Evolutionary conservation across 106 monocot genomes (phyloP), one percentile per base, ranked within the genome.

Genomic region (Ottelia alismoides): DNA sequence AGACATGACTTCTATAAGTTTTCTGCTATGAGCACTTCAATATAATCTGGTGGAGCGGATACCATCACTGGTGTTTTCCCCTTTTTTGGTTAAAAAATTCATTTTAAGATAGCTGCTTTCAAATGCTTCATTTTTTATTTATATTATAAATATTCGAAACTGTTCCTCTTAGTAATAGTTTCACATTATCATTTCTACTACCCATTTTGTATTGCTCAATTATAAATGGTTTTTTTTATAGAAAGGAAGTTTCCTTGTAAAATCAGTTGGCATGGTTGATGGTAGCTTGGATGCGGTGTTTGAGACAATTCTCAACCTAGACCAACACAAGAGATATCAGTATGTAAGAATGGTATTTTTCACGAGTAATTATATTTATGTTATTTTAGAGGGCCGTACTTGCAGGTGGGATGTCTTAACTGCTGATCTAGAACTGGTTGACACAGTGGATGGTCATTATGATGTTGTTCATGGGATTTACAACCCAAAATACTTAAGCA

Each of bases 391-490:
- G 48, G 27, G n/a, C n/a, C n/a, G n/a, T n/a, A n/a, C n/a, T 65
- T 82, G 67, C 68, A 96, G 94, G 74, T 96, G 94, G 94, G 94
- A 96, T 76, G 60, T 72, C 40, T 65, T 96, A 53, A 89, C 88
- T 52, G 71, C 70, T 64, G 76, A 96, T 44, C 69, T 96, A 46
- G 85, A 89, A 67, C 54, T 78, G 46, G 50, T 85, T 61, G 76
- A 89, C 9, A 62, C 73, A 66, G 71, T 70, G 56, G 70, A 89
- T 85, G 94, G 94, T 22, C 85, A 96, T 49, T 74, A 30, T 66
- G 94, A 96, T 67, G 69, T 89, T 78, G 94, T 96, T 50, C 85
- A 89, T 68, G 94, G 88, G 64, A 85, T 68, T 61, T 85, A 85
- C 72, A 74, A 82, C 27, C 78, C 84, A 29, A 88, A 74, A 51